These are phyloP conservation scores for Phytophthora fragariaefolia DNA, from an alignment of 352 stramenopile genomes.

Conservation along the genomic window DNA sequence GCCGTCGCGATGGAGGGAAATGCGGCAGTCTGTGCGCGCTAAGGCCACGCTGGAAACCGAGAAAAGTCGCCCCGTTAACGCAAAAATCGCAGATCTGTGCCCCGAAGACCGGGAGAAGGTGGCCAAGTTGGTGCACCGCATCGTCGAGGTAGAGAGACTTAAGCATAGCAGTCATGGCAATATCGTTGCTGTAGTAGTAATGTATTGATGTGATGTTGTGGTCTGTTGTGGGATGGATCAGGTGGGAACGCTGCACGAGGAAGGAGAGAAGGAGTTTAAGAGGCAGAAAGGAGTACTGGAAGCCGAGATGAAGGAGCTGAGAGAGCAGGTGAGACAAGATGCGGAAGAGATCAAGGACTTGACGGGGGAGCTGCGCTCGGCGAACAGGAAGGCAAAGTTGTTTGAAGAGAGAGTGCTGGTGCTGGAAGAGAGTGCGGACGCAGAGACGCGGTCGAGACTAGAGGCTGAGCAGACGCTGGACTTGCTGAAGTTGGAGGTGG, in stretches of 20 bases:
- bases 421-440: conserved; percentile 66
- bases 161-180: background rate
- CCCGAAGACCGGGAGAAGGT: conserved; percentile 83
- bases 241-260: conserved; percentile 61
- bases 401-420: conserved; percentile 61
- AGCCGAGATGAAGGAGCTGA: conserved; percentile 59
- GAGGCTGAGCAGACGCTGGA: conserved; percentile 74
- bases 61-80: conserved; percentile 23
- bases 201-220: background rate
- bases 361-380: conserved; percentile 49
- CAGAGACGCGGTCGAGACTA: conserved; percentile 55
- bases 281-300: conserved; percentile 47
- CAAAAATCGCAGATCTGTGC: conserved; percentile 74
- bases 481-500: conserved; percentile 71
- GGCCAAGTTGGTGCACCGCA: conserved; percentile 72
- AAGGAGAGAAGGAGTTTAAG: conserved; percentile 58
- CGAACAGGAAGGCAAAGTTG: conserved; percentile 35
- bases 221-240: conserved; percentile 18
- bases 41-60: conserved; percentile 56
- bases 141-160: conserved; percentile 61
- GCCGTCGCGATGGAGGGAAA: conserved; percentile 70
- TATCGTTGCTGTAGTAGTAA: conserved; percentile 16
- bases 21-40: conserved; percentile 68
- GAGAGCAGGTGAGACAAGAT: conserved; percentile 52
- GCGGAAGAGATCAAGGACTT: conserved; percentile 59